Evolutionary conservation across 1,284 basidiomycete species (phyloP), one percentile per base, ranked within the genome.

Genomic region (Ustilago tritici): DNA sequence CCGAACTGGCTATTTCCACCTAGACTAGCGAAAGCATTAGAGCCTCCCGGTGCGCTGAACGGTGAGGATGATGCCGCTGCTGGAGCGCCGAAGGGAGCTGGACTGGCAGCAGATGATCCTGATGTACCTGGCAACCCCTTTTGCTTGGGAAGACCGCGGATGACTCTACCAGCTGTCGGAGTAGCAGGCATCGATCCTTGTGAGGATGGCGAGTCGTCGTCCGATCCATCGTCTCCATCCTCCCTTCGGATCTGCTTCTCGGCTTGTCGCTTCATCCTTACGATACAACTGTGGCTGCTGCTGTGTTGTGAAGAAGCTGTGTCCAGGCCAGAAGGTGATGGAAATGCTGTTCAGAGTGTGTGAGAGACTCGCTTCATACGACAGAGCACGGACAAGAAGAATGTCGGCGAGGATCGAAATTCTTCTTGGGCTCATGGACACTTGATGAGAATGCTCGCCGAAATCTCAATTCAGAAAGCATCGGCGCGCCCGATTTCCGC

Each of bases 231-330:
- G 35, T 73, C 75, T 14, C 75, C 75, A 23, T 77, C 75, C 40
- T 77, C 75, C 15, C 75, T 40, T 8, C 75, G 62, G 17, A 77
- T 73, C 38, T 77, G 75, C 23, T 73, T 77, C 17, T 77, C 75
- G 49, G 75, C 75, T 67, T 77, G 75, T 2, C 75, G 65, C 64
- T 77, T 77, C 75, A 77, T 76, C 31, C 15, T 58, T 15, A 7
- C 23, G 50, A 17, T 43, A 14, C n/a, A 19, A 15, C 23, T 32
- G n/a, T 41, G 50, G 17, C 36, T 49, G 53, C 19, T 41, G 55
- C 23, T 23, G 23, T 50, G 49, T n/a, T 36, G 32, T 38, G 46
- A 68, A 57, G 14, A 41, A 28, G 23, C 3, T 28, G 23, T 28
- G 23, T 28, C 23, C 3, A 28, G 23, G 23, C 23, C 2, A 28